Evolutionary conservation across 78 protist genomes (phyloP).

Genomic region (Paratrimastix pyriformis): DNA sequence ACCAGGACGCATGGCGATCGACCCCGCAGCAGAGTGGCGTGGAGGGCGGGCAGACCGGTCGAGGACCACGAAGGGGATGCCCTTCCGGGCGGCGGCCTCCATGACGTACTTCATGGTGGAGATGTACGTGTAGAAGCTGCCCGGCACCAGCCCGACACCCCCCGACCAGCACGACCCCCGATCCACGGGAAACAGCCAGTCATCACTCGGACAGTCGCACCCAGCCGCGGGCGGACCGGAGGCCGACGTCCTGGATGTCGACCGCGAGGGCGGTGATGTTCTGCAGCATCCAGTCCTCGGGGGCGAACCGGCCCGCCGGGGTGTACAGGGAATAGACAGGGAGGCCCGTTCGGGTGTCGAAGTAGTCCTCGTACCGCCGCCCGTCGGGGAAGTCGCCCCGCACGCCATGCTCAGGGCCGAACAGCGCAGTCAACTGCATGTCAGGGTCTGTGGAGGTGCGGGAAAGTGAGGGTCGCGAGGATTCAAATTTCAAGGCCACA

Average conservation of each 20-base stretch:
- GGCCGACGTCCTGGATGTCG: constrained; percentile 8
- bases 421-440: neutral
- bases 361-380: neutral
- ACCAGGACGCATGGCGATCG: neutral
- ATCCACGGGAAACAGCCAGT: no score
- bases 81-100: neutral
- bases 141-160: no score
- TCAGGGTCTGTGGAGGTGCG: no score
- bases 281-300: neutral
- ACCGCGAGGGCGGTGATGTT: neutral
- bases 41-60: no score
- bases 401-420: constrained; percentile 14
- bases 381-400: constrained; percentile 1
- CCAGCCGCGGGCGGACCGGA: no score
- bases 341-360: neutral
- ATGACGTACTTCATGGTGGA: constrained; percentile 10
- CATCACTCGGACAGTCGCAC: no score
- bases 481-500: no score
- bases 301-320: neutral
- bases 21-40: no score
- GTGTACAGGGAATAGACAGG: constrained; percentile 11
- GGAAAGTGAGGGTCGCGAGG: no score
- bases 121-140: constrained; percentile 18
- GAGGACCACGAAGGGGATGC: constrained; percentile 8
- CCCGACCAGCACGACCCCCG: no score